These are phyloP conservation scores for Penicillium lividum DNA, from an alignment of 495 filamentous ascomycete genomes.

Conservation along the genomic window DNA sequence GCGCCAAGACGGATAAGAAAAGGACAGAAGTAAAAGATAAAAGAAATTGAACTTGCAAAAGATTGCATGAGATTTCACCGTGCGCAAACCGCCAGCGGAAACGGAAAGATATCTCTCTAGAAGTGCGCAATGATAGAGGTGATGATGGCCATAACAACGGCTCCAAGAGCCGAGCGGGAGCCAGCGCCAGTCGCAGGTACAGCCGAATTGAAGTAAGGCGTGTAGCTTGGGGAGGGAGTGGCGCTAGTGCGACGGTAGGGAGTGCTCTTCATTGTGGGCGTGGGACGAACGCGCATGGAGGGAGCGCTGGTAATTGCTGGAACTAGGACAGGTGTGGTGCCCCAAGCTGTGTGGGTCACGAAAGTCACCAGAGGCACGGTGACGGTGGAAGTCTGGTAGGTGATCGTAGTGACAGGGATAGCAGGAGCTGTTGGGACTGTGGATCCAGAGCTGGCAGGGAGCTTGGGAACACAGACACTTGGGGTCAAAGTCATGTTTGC, in stretches of 20 bases:
- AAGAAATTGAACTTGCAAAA: neutral
- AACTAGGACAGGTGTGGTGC: constrained; percentile 43
- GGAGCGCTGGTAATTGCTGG: constrained; percentile 12
- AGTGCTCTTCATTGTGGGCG: neutral
- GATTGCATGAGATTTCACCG: neutral
- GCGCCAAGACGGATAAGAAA: neutral
- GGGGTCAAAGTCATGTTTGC: constrained; percentile 56
- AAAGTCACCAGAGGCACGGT: constrained; percentile 77
- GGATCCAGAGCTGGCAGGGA: constrained; percentile 9
- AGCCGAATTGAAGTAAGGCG: constrained; percentile 25
- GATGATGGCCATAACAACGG: constrained; percentile 21
- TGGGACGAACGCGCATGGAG: constrained; percentile 5
- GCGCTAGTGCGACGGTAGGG: neutral
- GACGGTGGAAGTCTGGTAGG: constrained; percentile 60
- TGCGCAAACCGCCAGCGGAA: neutral
- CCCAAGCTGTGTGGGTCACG: constrained; percentile 52
- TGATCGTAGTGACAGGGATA: constrained; percentile 62
- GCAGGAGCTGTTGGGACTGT: constrained; percentile 35
- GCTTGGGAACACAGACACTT: constrained; percentile 15
- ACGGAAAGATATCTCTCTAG: constrained; percentile 8
- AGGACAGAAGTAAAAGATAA: neutral
- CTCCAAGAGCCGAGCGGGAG: constrained; percentile 7
- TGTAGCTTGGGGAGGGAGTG: constrained; percentile 4
- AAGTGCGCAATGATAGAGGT: constrained; percentile 22
- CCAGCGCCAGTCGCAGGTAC: constrained; percentile 13